A percentile compares a stretch with the other conserved stretches of the same genome.
Evolutionary conservation across 768 basidiomycete species (phyloP).

Genomic region (Lyophyllum shimeji): DNA sequence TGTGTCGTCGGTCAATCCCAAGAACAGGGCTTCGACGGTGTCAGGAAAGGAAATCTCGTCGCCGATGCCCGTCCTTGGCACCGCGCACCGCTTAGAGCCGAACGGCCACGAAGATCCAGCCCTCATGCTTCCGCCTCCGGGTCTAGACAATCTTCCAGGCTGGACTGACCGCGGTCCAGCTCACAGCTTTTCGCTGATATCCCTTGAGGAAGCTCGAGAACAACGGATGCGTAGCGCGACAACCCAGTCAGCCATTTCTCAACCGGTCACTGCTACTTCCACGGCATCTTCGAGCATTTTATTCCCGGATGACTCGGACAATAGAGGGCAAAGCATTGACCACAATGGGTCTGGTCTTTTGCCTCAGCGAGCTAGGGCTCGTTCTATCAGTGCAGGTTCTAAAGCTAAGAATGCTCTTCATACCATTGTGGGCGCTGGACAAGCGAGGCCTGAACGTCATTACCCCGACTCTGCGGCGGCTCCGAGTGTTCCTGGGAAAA

Average conservation of each 20-base stretch:
- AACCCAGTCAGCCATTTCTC: constrained; percentile 24
- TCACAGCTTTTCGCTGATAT: constrained; percentile 65
- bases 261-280: constrained; percentile 19
- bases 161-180: constrained; percentile 49
- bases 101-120: constrained; percentile 27
- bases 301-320: constrained; percentile 31
- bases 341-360: constrained; percentile 20
- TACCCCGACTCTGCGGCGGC: constrained; percentile 36
- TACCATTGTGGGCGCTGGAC: constrained; percentile 35
- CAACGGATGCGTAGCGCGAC: constrained; percentile 60
- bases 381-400: constrained; percentile 62
- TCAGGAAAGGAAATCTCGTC: constrained; percentile 57
- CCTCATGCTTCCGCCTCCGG: constrained; percentile 22
- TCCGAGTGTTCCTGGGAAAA: constrained; percentile 28
- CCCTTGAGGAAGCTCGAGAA: constrained; percentile 77
- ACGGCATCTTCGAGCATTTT: constrained; percentile 21
- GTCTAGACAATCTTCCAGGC: constrained; percentile 37
- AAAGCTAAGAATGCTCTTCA: constrained; percentile 51
- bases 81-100: constrained; percentile 24
- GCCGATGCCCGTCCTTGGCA: constrained; percentile 43
- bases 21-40: constrained; percentile 33
- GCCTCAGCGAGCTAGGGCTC: constrained; percentile 40
- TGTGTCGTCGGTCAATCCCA: constrained; percentile 16
- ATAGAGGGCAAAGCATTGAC: constrained; percentile 17
- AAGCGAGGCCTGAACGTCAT: constrained; percentile 38